These are phyloP conservation scores for Zopfochytrium polystomum DNA, from an alignment of 371 early-diverging fungal genomes.

Conservation along the genomic window DNA sequence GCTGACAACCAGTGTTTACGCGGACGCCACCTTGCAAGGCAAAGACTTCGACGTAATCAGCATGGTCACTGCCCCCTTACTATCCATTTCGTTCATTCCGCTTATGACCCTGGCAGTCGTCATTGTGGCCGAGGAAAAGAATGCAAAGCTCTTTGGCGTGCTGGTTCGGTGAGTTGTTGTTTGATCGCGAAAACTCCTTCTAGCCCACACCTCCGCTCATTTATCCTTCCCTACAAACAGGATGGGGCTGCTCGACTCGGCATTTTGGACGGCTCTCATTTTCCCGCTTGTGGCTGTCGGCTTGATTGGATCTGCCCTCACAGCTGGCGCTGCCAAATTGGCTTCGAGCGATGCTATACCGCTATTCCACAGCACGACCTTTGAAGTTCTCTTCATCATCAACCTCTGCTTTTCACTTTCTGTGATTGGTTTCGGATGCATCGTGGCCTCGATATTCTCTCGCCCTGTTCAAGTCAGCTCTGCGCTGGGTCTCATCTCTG, in stretches of 20 bases:
- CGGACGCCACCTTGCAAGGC: neutral
- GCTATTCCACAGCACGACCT: constrained; percentile 10
- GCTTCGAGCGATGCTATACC: neutral
- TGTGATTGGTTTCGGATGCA: constrained; percentile 17
- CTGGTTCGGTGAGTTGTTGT: constrained; percentile 20
- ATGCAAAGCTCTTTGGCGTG: constrained; percentile 21
- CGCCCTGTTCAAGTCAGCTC: constrained; percentile 23
- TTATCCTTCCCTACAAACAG: neutral
- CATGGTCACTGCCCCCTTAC: neutral
- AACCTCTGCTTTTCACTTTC: constrained; percentile 20
- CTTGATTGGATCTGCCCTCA: constrained; percentile 8
- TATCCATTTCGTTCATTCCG: constrained; percentile 18
- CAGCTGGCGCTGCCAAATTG: constrained; percentile 15
- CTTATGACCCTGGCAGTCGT: constrained; percentile 22
- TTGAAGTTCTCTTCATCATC: constrained; percentile 24
- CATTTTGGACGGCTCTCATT: constrained; percentile 24
- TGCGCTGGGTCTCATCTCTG: constrained; percentile 13
- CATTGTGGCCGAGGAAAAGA: constrained; percentile 27
- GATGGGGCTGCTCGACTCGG: constrained; percentile 30
- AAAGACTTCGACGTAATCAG: neutral
- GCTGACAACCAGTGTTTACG: neutral
- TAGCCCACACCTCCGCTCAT: neutral
- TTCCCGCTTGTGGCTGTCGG: constrained; percentile 12
- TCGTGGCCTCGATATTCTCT: constrained; percentile 13
- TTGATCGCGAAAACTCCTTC: neutral